Base-by-base conservation (phyloP, 2,329 filamentous ascomycete genomes). In the Trichothecium roseum region DNA sequence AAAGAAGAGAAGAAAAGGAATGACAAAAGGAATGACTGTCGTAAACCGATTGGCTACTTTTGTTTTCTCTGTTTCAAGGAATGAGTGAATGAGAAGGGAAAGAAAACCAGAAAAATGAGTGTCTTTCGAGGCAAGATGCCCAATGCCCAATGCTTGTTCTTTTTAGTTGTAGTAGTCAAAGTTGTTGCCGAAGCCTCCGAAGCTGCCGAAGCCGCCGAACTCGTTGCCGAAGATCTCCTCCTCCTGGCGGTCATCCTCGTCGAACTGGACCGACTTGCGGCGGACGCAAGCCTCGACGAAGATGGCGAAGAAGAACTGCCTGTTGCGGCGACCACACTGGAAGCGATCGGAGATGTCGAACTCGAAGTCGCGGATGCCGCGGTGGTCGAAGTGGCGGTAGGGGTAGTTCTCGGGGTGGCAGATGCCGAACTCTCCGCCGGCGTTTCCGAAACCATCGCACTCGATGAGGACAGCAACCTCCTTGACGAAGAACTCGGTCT, bases 271-370 rank as follows among this genome's bases (percentile, higher is more conserved):
- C 16, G 20, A 24, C 20, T 24, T 10, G 6, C 10, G 6, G 20
- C 20, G 20, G 20, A 44, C 37, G 37, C 48, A 50, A 27, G 49
- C 36, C 30, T 48, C 43, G 34, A 50, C 46, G 29, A 35, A 41
- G 22, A 51, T 43, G 40, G 37, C 47, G 34, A 50, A 34, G 32
- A 34, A 45, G 44, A 49, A 50, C 17, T 46, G 40, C 20, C 10
- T 10, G 6, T 24, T 10, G 20, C 20, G 10, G 28, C 40, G 41
- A 5, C 29, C 13, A 42, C 47, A 50, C 40, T 42, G 26, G 43
- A 44, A 46, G 26, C 43, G 38, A 37, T 50, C 45, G 8, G 38
- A 24, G 32, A 52, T 37, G 34, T 39, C 37, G 24, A 48, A 36
- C 15, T 37, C 35, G 35, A 44, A 42, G 34, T 42, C 29, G 36